Base-by-base conservation (phyloP, 2,329 filamentous ascomycete genomes). In the Alternaria metachromatica region DNA sequence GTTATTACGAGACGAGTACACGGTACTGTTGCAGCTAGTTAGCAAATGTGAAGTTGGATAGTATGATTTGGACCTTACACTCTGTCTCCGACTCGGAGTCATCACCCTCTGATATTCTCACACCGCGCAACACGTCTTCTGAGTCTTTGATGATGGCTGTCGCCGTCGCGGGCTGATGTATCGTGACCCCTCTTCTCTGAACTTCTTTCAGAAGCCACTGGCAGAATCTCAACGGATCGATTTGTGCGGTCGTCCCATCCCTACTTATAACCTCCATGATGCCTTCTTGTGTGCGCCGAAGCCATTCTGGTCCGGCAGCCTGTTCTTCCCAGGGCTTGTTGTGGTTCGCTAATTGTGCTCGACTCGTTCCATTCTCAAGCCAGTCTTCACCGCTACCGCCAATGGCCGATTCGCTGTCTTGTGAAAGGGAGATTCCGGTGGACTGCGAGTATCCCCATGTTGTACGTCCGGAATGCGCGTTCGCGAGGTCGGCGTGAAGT, bases 201-300 rank as follows among this genome's bases (percentile, higher is more conserved):
- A 87, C 89, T 66, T 85, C 78, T 13, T 84, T 76, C 12, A 93
- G 80, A 2, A 96, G 82, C 75, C 89, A 93, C 51, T 86, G 81
- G 64, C 88, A 93, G 15, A 95, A 82, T 48, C 83, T 82, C 11
- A 88, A 75, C 0, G 92, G 92, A 69, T 94, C 90, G 86, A 92
- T 84, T 76, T 92, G 89, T 13, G 88, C 91, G 15, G 87, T 88
- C 3, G 83, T 87, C 5, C 84, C 86, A 18, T 87, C 84, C 25
- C 86, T 82, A 63, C 88, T 88, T 48, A 93, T 89, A 25, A 87
- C 79, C 70, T 90, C 88, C 23, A 92, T 76, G 0, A 76, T 81
- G 58, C 87, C 88, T 1, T 87, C 88, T 3, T 84, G 78, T 21
- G 80, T 80, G 58, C 83, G 84, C 50, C 82, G 86, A 75, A 92